Base-by-base conservation (phyloP, 495 filamentous ascomycete genomes). In the Aspergillus taichungensis region DNA sequence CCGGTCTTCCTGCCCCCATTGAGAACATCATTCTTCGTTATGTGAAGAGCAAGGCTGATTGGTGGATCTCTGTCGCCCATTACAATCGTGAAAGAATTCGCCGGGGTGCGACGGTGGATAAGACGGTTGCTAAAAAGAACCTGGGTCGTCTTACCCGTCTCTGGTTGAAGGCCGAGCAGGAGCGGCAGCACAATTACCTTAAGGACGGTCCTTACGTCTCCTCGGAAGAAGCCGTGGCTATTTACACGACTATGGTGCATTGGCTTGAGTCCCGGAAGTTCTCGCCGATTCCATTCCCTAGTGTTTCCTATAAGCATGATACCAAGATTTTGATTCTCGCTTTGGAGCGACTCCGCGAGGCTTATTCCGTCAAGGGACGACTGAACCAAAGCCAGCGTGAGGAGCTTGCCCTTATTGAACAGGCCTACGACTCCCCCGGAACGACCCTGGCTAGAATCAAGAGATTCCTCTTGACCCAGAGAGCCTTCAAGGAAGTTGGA, bases 61-160 rank as follows among this genome's bases (percentile, higher is more conserved):
- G 92, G 94, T 98, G 92, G 92, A 91, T 98, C 40, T 94, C 87
- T 29, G 94, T 98, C 34, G 92, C 92, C 18, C 92, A 98, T 59
- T 98, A 98, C 70, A 98, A 98, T 60, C 84, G 92, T 47, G 92
- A 98, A 67, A 82, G 92, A 62, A 98, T 98, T 55, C 79, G 92
- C 43, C 76, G 92, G 63, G 92, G 92, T 56, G 94, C 92, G 2
- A 98, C 92, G 0, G 92, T 98, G 8, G 92, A 98, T 61, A 98
- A 98, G 71, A 99, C 92, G 1, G 92, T 99, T 34, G 92, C 92
- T 29, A 99, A 97, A 78, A 99, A 99, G 78, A 99, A 99, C 54
- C 71, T 99, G 50, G 92, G 92, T 46, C 85, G 92, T 47, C 75
- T 99, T 44, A 99, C 92, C 7, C 79, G 92, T 42, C 63, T 99